Evolutionary conservation across 768 basidiomycete genomes (phyloP), one percentile per base, ranked within the genome.

Genomic region (Pisolithus microcarpus): DNA sequence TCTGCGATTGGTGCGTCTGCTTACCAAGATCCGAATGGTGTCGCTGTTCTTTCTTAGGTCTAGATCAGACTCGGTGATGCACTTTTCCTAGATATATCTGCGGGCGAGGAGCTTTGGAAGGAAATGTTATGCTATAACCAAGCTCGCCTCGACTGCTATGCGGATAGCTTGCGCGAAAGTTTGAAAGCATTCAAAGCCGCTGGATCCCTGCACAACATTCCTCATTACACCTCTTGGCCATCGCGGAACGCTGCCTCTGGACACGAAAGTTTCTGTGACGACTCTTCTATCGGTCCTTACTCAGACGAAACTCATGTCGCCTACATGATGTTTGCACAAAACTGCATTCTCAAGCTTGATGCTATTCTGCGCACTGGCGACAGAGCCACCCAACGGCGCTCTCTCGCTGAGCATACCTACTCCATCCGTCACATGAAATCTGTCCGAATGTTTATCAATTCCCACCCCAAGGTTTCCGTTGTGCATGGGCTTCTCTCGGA

Each of bases 321-420:
- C 26, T 49, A 49, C 48, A 49, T 49, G 48, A 26, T 18, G 13
- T 21, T 40, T 31, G 38, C 39, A 16, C 37, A 42, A 23, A 19
- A 34, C 3, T 38, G 42, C 13, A 49, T 49, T 18, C 26, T 28
- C 38, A 18, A 42, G 13, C 39, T 49, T 18, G 38, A 49, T 18
- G 26, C 7, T 49, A 49, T 49, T 42, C 24, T 49, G 18, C 2
- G 23, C 38, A 28, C 38, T 7, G 48, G 38, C 26, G 23, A 42
- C n/a, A 34, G n/a, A 16, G n/a, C 15, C 4, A 21, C 36, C 15
- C 46, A 42, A 18, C 38, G 39, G 28, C 38, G 38, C 23, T n/a
- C 34, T 7, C 48, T 49, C 30, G 48, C 26, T 42, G 48, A 39
- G 23, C 39, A 42, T 16, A 39, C 48, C 7, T 49, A 49, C 42